Evolutionary conservation across 2,329 filamentous ascomycete genomes (phyloP), one percentile per base, ranked within the genome.

Genomic region (Nannizziopsis barbatae): DNA sequence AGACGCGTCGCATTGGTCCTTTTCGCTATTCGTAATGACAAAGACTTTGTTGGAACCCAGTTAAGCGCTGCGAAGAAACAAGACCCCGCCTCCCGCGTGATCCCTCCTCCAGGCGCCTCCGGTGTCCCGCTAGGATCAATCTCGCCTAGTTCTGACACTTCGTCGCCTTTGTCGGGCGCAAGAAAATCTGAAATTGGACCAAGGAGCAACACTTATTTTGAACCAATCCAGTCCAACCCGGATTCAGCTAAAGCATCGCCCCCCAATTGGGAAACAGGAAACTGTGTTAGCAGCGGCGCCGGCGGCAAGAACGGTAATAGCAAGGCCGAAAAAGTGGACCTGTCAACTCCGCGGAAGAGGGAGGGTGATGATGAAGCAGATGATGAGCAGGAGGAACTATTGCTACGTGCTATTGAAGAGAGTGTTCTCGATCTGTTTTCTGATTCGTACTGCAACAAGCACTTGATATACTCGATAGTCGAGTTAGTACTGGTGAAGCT

Each of bases 381-480:
- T 32, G 62, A 62, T 42, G 63, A 70, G 45, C 69, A 75, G 17
- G 70, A 76, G 45, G 67, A 70, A 53, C 68, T 67, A 42, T 71
- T 80, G 50, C 65, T 79, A 39, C 65, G 69, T 52, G 75, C 82
- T 56, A 75, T 86, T 54, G 78, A 81, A 59, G 69, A 74, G 47
- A 69, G 71, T 18, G 71, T 88, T 40, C 72, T 96, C 41, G 79
- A 84, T 57, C 72, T 89, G 33, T 82, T 95, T 56, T 78, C 77
- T 12, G 88, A 95, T 65, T 73, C 76, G 45, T 95, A 95, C 68
- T 83, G 88, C 67, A 98, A 98, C 68, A 93, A 89, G 69, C 88
- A 95, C 68, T 71, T 96, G 30, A 71, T 95, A 57, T 95, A 94
- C 61, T 75, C 79, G 39, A 73, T 92, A 42, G 69, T 96, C 31